These are phyloP conservation scores for Loxodes magnus DNA, from an alignment of 73 alveolate genomes.

Conservation along the genomic window DNA sequence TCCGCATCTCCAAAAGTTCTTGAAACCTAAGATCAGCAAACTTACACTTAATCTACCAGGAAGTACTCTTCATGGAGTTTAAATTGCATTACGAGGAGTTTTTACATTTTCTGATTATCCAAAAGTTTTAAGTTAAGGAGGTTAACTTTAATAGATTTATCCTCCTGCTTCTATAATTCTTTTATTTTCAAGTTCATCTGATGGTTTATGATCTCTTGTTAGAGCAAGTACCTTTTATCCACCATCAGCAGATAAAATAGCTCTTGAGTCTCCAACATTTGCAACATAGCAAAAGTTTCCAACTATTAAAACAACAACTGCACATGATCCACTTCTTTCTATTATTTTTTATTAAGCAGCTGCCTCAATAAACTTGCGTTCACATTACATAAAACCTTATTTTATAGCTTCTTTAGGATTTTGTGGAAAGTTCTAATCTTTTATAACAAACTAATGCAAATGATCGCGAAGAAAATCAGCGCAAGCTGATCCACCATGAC, in stretches of 20 bases:
- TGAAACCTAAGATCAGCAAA: conserved; percentile 78
- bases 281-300: conserved; percentile 70
- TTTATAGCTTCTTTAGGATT: conserved; percentile 77
- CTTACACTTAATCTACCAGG: background rate
- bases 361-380: conserved; percentile 62
- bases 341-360: conserved; percentile 48
- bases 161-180: conserved; percentile 89
- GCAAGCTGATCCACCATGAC: conserved; percentile 97
- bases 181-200: conserved; percentile 54
- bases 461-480: conserved; percentile 90
- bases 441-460: conserved; percentile 63
- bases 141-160: conserved; percentile 51
- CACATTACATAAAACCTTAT: conserved; percentile 78
- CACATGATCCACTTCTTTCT: conserved; percentile 84
- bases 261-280: conserved; percentile 92
- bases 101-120: too few relatives aligned
- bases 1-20: conserved; percentile 94
- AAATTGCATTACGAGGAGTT: too few relatives aligned
- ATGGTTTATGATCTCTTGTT: conserved; percentile 92
- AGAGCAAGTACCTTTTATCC: conserved; percentile 51
- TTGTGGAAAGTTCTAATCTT: conserved; percentile 51
- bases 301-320: conserved; percentile 43
- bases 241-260: conserved; percentile 53
- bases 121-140: too few relatives aligned
- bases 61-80: conserved; percentile 20